Conservation (phyloP, 192 early-diverging fungal genomes). For the Phlyctochytrium bullatum region DNA sequence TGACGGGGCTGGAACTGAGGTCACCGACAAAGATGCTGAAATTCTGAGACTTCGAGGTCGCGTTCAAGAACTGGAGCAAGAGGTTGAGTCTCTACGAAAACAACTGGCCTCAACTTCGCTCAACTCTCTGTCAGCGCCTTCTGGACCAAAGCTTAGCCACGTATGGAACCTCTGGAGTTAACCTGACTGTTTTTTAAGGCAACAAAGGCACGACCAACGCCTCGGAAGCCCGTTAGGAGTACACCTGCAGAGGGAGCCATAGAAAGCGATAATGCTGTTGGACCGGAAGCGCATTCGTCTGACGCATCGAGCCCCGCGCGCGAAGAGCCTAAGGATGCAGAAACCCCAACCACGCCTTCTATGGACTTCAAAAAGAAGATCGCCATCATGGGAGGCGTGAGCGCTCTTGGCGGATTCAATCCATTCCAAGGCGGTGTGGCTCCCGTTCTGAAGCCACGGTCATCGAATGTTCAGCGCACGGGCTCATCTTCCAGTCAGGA, state of each 20-base stretch:
- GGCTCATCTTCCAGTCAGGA: slow-evolving; percentile 1
- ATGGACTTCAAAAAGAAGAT: slow-evolving; percentile 20
- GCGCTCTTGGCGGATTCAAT: slow-evolving; percentile 25
- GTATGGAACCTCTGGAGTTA: neutral
- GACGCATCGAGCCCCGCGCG: too few species aligned
- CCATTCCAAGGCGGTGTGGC: slow-evolving; percentile 19
- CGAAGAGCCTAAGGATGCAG: neutral
- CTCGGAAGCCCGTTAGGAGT: neutral
- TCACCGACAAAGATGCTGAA: slow-evolving; percentile 1
- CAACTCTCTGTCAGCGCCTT: neutral
- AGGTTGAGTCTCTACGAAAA: neutral
- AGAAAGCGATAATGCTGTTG: too few species aligned
- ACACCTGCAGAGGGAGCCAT: neutral
- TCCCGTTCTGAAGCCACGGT: slow-evolving; percentile 15
- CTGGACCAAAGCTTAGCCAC: neutral
- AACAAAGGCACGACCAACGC: neutral
- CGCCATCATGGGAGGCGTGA: slow-evolving; percentile 24
- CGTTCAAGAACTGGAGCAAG: neutral
- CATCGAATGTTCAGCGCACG: neutral
- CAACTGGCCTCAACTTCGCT: neutral
- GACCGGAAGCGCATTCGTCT: too few species aligned
- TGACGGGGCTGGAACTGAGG: too few species aligned
- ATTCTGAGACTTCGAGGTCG: neutral
- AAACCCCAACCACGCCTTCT: too few species aligned
- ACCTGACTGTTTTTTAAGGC: neutral